Base-by-base conservation (phyloP, 2,329 filamentous ascomycete species). In the Sporothrix phasma region DNA sequence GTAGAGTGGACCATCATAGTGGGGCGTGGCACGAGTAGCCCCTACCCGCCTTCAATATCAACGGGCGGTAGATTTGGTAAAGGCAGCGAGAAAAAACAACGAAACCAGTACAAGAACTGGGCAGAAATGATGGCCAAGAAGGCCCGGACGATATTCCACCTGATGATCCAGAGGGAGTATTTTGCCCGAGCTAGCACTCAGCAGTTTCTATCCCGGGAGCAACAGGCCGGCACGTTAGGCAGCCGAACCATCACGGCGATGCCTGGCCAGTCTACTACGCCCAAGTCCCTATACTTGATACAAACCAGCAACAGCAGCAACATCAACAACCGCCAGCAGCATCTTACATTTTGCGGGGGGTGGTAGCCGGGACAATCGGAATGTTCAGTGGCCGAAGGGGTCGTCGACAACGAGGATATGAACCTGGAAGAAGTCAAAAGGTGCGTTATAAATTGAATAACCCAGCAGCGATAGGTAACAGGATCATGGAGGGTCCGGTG, bases 361-460 rank as follows among this genome's bases (percentile, higher is more conserved):
- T 1, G 77, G 79, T 64, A 70, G 73, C 15, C 70, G 77, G 0
- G 75, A 76, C 29, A 74, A 78, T 19, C 81, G 87, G 61, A 85
- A 85, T 58, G 94, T 99, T 64, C 87, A 89, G 74, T 99, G 94
- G 91, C 91, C 6, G 90, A 94, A 72, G 88, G 90, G 71, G 92
- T 97, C 6, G 81, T 99, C 2, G 92, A 99, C 76, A 99, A 99
- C 72, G 94, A 99, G 76, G 91, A 91, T 3, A 82, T 97, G 74
- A 92, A 92, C 7, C 89, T n/a, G 90, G 76, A 99, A 97, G 78
- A 93, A 86, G 68, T 96, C 90, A 19, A 99, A 99, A 84, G 90
- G 91, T 93, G 75, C 39, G 75, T 70, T n/a, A n/a, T n/a, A n/a
- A n/a, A n/a, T 19, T 65, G 19, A 39, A 26, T 11, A n/a, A n/a